phyloP scores from a whole-genome alignment of 192 early-diverging fungal genomes.

The Coemansia sp. region DNA sequence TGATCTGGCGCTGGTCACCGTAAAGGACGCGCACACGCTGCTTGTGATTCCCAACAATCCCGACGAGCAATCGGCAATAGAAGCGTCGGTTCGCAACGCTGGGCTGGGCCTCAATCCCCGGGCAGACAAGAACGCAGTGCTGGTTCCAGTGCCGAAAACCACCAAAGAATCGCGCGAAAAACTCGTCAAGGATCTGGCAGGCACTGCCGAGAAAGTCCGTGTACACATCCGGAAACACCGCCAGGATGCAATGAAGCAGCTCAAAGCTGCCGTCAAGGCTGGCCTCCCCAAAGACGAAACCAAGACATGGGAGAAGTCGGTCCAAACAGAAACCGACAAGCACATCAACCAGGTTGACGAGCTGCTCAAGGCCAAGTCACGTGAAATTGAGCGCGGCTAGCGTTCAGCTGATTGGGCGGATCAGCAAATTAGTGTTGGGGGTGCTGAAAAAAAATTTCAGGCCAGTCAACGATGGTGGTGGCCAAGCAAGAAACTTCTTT shows the following conservation, averaged over 20 bases:
- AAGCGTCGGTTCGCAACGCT: slow-evolving; percentile 73
- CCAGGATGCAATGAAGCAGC: slow-evolving; percentile 69
- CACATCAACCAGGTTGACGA: slow-evolving; percentile 63
- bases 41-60: slow-evolving; percentile 73
- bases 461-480: slow-evolving; percentile 7
- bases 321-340: slow-evolving; percentile 65
- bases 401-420: slow-evolving; percentile 6
- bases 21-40: slow-evolving; percentile 81
- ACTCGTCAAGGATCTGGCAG: slow-evolving; percentile 61
- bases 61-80: slow-evolving; percentile 64
- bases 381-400: slow-evolving; percentile 58
- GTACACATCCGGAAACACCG: slow-evolving; percentile 65
- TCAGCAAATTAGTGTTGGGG: slow-evolving; percentile 6
- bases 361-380: slow-evolving; percentile 63
- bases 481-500: neutral
- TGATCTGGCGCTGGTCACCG: slow-evolving; percentile 70
- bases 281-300: slow-evolving; percentile 57
- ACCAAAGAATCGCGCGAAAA: slow-evolving; percentile 75
- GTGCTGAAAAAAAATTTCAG: slow-evolving; percentile 13
- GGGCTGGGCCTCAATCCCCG: slow-evolving; percentile 79
- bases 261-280: slow-evolving; percentile 63
- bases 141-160: slow-evolving; percentile 81
- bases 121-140: slow-evolving; percentile 64
- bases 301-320: slow-evolving; percentile 60
- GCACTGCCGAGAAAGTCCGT: slow-evolving; percentile 66